A percentile compares a stretch with the other conserved stretches of the same genome.
Conservation (phyloP, 306 rosid species). For the Canavalia gladiata region DNA sequence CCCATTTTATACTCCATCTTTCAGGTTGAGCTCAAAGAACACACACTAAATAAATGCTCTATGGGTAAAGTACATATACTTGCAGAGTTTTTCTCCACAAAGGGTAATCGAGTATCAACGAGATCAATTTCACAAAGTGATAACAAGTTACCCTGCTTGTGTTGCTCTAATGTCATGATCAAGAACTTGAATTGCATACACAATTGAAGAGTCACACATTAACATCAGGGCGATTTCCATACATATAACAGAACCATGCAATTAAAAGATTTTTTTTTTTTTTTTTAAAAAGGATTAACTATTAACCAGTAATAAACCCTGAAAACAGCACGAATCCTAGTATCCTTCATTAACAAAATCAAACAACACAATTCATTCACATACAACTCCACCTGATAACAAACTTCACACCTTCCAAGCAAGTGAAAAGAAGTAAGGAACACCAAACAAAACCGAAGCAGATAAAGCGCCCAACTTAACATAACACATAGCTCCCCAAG, state of each 20-base stretch:
- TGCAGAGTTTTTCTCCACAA: constrained; percentile 12
- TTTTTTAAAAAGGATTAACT: not conserved
- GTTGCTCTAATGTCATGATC: constrained; percentile 27
- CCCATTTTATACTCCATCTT: constrained; percentile 2
- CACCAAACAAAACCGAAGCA: not conserved
- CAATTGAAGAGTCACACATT: constrained; percentile 26
- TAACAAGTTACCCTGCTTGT: not conserved
- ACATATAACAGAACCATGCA: constrained; percentile 2
- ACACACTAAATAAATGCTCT: constrained; percentile 6
- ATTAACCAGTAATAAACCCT: constrained; percentile 30
- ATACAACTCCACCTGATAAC: constrained; percentile 15
- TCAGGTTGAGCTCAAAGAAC: constrained; percentile 28
- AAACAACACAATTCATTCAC: not conserved
- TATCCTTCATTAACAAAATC: constrained; percentile 1
- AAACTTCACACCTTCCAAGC: constrained; percentile 15
- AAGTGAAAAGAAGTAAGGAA: not conserved
- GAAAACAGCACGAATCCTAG: not conserved
- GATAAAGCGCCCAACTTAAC: too few relatives aligned
- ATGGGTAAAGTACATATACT: not conserved
- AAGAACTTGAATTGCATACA: constrained; percentile 4
- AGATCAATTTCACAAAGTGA: constrained; percentile 28
- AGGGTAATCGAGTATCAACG: constrained; percentile 4
- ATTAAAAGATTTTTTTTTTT: not conserved
- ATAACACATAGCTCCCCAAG: not conserved
- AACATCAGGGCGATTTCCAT: constrained; percentile 14